Evolutionary conservation across 208 protist genomes (phyloP).

Genomic region (Histomonas meleagridis): DNA sequence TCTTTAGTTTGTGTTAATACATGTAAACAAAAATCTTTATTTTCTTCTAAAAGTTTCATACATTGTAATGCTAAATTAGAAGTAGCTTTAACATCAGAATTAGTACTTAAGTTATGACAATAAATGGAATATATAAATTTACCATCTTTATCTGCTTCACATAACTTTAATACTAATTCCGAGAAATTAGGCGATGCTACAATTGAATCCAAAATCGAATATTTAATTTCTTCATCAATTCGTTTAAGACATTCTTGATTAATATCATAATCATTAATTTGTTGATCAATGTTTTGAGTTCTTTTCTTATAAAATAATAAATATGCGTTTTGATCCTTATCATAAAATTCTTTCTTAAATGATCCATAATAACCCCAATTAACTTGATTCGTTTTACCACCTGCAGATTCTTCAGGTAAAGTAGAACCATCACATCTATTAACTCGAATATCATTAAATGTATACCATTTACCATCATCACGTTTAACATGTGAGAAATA

Average conservation of each 20-base stretch:
- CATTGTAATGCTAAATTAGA: background rate
- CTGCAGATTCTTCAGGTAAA: background rate
- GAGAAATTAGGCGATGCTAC: background rate
- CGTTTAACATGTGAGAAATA: background rate
- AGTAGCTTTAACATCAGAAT: background rate
- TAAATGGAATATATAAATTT: background rate
- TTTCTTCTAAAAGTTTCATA: background rate
- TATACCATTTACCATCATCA: background rate
- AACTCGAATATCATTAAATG: background rate
- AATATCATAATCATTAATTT: background rate
- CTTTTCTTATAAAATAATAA: background rate
- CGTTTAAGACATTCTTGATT: background rate
- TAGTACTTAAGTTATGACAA: no score
- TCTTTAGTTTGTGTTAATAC: background rate
- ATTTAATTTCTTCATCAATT: background rate
- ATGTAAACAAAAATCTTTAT: background rate
- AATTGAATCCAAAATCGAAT: background rate
- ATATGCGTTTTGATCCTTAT: background rate
- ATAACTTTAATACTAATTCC: background rate
- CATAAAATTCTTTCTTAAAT: no score
- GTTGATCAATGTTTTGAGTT: background rate
- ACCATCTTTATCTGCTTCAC: background rate
- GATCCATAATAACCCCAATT: background rate
- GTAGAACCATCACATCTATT: background rate
- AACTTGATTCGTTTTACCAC: background rate